Evolutionary conservation across 352 stramenopile species (phyloP), one percentile per base, ranked within the genome.

Genomic region (Phytophthora pistaciae): DNA sequence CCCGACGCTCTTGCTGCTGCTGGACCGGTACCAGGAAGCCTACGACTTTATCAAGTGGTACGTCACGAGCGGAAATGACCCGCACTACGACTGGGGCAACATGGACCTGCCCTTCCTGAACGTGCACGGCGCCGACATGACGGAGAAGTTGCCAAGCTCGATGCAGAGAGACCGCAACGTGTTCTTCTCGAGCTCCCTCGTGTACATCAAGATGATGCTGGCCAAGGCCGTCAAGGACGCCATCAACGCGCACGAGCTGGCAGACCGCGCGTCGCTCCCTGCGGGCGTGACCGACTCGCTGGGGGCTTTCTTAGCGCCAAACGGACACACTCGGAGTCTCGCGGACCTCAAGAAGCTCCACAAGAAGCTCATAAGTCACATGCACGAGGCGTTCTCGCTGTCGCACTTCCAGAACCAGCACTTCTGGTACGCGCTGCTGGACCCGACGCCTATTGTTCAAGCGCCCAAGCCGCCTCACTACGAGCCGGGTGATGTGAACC

Each of bases 31-130:
- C 40, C 40, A 48, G 40, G 40, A 48, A 14, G 40, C 40, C 40
- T 48, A 48, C 40, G 40, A 48, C 40, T 48, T 48, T 48, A 48
- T 48, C 40, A 48, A 48, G 40, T 48, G 40, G 40, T 48, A 48
- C 40, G 40, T 21, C 14, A 48, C 40, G 9, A 42, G 36, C 36
- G 36, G 36, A 16, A 10, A 42, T 42, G 40, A 48, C 40, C 5
- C 40, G 40, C 40, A 48, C 40, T 48, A 48, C 40, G 40, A 48
- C 40, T 48, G 40, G 40, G 40, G 13, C 14, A 48, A 48, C 40
- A 48, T 48, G 40, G 40, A 48, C 6, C 40, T 48, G 40, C 40
- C 40, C 14, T 48, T 48, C 40, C 40, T 48, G 16, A 16, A 48
- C 40, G 40, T 48, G 40, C 40, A 5, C 40, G 40, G 18, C 0